These are phyloP conservation scores for Boletus tomentosulus DNA, from an alignment of 768 basidiomycete species.

Conservation along the genomic window DNA sequence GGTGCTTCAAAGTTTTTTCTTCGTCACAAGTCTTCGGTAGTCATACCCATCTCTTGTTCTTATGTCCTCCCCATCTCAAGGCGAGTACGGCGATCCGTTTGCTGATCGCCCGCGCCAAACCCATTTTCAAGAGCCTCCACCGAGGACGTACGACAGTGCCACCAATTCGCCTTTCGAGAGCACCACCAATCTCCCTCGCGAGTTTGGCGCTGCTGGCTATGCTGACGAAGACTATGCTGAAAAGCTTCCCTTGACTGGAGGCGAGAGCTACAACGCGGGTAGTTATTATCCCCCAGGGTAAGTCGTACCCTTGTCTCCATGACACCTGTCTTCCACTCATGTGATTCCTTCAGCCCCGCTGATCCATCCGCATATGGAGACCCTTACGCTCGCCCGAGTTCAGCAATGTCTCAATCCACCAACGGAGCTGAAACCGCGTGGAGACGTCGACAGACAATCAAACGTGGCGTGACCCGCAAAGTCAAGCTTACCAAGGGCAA, in stretches of 20 bases:
- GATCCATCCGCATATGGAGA: conserved; percentile 66
- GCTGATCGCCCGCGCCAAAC: conserved; percentile 60
- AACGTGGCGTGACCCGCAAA: conserved; percentile 89
- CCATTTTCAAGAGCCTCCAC: conserved; percentile 56
- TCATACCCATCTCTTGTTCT: not conserved
- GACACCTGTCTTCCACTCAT: conserved; percentile 1
- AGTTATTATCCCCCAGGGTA: conserved; percentile 72
- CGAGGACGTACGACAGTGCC: conserved; percentile 39
- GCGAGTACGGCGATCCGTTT: conserved; percentile 62
- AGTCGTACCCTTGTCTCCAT: conserved; percentile 25
- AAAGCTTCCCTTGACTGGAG: conserved; percentile 69
- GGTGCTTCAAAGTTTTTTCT: conserved; percentile 5
- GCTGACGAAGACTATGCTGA: conserved; percentile 71
- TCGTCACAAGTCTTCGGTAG: conserved; percentile 1
- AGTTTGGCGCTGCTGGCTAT: conserved; percentile 43
- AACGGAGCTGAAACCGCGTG: conserved; percentile 58
- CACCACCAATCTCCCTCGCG: conserved; percentile 49
- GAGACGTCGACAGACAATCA: conserved; percentile 83
- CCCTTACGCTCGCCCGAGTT: conserved; percentile 55
- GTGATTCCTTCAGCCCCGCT: conserved; percentile 33
- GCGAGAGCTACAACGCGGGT: conserved; percentile 51
- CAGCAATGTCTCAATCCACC: conserved; percentile 50
- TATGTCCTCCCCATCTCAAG: conserved; percentile 30
- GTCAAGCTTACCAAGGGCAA: conserved; percentile 92
- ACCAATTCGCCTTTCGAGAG: conserved; percentile 53